These are phyloP conservation scores for Coemansia sp. DNA, from an alignment of 192 early-diverging fungal species.

Conservation along the genomic window DNA sequence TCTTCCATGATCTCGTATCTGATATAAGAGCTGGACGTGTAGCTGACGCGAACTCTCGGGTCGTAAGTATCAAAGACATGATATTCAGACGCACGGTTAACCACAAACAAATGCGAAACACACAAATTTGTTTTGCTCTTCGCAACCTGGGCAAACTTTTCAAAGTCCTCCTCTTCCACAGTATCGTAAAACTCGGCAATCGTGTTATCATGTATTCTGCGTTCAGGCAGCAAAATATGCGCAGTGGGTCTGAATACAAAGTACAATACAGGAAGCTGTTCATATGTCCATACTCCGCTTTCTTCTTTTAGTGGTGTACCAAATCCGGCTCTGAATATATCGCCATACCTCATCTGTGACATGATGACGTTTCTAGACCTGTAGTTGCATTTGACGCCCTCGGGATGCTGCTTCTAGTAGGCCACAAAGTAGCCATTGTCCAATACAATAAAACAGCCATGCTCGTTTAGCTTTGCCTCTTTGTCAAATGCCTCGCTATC, in stretches of 20 bases:
- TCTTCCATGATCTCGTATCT: neutral
- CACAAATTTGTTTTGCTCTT: neutral
- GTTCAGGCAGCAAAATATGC: neutral
- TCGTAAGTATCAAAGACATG: neutral
- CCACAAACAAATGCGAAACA: neutral
- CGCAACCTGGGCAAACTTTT: neutral
- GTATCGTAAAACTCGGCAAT: neutral
- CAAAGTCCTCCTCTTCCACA: neutral
- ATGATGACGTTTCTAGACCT: neutral
- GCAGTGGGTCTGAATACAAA: neutral
- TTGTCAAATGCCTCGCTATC: neutral
- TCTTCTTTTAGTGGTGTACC: neutral
- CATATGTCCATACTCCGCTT: neutral
- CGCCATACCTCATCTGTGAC: neutral
- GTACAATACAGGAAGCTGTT: neutral
- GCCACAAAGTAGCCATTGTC: neutral
- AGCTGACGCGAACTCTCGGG: neutral
- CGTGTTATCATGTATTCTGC: neutral
- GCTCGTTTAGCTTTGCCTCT: neutral
- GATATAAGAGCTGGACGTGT: neutral
- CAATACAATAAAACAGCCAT: neutral
- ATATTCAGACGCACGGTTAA: neutral
- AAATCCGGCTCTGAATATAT: too few species aligned
- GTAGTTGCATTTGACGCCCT: neutral
- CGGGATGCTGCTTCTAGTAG: neutral